Conservation (phyloP, 768 basidiomycete genomes). For the Crepidotus variabilis region DNA sequence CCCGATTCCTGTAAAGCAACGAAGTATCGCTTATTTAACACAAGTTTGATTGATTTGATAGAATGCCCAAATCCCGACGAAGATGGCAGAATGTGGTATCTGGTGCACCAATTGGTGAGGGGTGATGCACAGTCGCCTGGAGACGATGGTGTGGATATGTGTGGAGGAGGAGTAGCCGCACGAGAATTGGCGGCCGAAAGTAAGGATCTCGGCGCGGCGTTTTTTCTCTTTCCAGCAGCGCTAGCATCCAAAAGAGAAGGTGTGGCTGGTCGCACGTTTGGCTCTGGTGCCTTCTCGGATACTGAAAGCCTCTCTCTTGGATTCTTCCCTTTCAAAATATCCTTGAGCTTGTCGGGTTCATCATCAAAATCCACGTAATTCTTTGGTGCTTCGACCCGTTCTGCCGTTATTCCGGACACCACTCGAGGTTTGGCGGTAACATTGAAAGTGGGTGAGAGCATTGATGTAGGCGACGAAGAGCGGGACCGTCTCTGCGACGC, state of each 20-base stretch:
- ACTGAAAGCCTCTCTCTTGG: constrained; percentile 32
- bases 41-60: constrained; percentile 42
- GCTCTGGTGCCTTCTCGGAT: constrained; percentile 19
- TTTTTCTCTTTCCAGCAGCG: constrained; percentile 22
- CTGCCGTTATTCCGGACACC: constrained; percentile 68
- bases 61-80: constrained; percentile 32
- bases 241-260: constrained; percentile 23
- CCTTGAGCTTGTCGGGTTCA: constrained; percentile 72
- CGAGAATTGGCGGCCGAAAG: constrained; percentile 46
- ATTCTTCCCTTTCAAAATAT: constrained; percentile 56
- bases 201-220: constrained; percentile 34
- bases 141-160: constrained; percentile 38
- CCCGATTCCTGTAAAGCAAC: constrained; percentile 62
- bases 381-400: constrained; percentile 73
- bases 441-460: constrained; percentile 41
- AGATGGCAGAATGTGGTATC: constrained; percentile 47
- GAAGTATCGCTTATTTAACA: constrained; percentile 40
- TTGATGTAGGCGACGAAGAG: constrained; percentile 34
- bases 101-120: constrained; percentile 25
- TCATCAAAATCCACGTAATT: constrained; percentile 82
- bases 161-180: constrained; percentile 31
- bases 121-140: constrained; percentile 21
- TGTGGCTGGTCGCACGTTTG: constrained; percentile 9
- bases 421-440: constrained; percentile 56
- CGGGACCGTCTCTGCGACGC: constrained; percentile 26